Evolutionary conservation across 1,284 basidiomycete species (phyloP), one percentile per base, ranked within the genome.

Genomic region (Sanghuangporus baumii): DNA sequence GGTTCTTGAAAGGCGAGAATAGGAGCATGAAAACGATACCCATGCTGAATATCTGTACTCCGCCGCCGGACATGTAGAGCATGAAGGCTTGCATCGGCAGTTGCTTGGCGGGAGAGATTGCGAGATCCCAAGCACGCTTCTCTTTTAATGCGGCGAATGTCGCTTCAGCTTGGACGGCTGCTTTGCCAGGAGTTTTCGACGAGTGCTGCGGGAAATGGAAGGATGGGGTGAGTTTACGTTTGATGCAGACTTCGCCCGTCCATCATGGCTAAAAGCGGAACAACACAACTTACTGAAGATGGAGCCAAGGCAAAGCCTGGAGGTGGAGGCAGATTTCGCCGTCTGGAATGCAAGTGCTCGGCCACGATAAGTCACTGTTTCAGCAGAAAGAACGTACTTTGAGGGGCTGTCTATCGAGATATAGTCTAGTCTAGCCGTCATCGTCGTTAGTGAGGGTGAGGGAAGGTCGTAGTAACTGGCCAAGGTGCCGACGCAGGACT

Each of bases 1-100:
- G 72, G 61, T 92, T 93, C 72, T 87, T 89, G 74, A 95, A 84
- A 0, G 94, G 93, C 16, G 85, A 82, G 59, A 91, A 79, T 63
- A 96, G 80, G 11, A 96, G 81, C 91, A 94, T 94, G 71, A 93
- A 89, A 41, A 96, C 89, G 73, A 94, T 95, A 51, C 93, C 93
- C 78, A 96, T 92, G 73, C 92, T 94, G 75, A 96, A 96, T 57
- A 96, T 90, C 75, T 96, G 94, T 11, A 96, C 88, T 51, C 93
- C 91, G 31, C 91, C 88, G 47, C 94, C 94, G 26, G 93, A 95
- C 88, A 96, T 95, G 83, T 96, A 96, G 50, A 96, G 81, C 94
- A 96, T 96, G 78, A 96, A 90, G 1, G 87, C 92, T 72, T 96
- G 93, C 94, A 96, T 96, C 3, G 94, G 94, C 23, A 96, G 81